Percentiles rank a stretch among this genome's conserved stretches.
Conservation (phyloP, 2,329 filamentous ascomycete species). For the Thelonectria discophora region DNA sequence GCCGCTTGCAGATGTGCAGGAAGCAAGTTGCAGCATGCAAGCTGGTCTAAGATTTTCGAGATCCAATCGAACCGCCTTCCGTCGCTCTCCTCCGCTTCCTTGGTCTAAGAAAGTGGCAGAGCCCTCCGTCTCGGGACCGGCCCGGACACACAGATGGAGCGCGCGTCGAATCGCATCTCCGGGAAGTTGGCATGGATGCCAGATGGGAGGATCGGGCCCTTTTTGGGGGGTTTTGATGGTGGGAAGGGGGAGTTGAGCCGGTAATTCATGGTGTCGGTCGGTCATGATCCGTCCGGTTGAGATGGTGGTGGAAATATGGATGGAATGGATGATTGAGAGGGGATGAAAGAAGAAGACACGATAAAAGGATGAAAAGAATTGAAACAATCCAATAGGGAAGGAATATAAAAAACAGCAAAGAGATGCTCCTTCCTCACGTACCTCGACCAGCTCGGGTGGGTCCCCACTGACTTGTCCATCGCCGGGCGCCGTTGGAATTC, state of each 20-base stretch:
- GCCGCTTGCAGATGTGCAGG: conserved; percentile 20
- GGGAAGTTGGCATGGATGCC: conserved; percentile 8
- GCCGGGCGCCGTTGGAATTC: conserved; percentile 20
- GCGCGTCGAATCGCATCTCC: conserved; percentile 18
- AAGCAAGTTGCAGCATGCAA: conserved; percentile 16
- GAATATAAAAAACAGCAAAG: neutral
- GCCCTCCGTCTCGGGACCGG: conserved; percentile 38
- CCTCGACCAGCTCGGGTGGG: conserved; percentile 31
- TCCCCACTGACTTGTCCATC: conserved; percentile 32
- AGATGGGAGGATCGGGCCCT: neutral
- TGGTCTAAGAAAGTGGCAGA: too few species aligned
- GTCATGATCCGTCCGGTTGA: neutral
- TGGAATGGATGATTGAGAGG: neutral
- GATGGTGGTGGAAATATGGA: too few species aligned
- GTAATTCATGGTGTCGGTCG: conserved; percentile 8
- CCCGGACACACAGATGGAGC: conserved; percentile 37
- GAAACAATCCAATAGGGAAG: neutral
- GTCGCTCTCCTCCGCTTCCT: conserved; percentile 8
- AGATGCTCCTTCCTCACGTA: conserved; percentile 28
- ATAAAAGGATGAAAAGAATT: neutral
- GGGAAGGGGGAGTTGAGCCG: conserved; percentile 13
- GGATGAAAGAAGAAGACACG: neutral
- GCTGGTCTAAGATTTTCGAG: conserved; percentile 20
- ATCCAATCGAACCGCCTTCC: conserved; percentile 34
- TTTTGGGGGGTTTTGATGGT: neutral